phyloP scores from a whole-genome alignment of 306 rosid species.

The Dryas alaskensis region DNA sequence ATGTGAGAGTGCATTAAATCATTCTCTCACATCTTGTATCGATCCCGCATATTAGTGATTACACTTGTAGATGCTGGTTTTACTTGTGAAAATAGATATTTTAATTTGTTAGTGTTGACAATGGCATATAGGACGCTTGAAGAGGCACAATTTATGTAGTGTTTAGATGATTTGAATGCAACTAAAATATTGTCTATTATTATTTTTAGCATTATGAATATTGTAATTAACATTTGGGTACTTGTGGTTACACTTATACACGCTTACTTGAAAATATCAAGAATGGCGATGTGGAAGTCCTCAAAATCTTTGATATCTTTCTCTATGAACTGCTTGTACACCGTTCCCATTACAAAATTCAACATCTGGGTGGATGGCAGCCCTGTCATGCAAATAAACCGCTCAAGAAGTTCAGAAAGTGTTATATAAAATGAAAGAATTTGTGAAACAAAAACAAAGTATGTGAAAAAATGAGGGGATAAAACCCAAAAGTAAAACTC shows the following conservation, averaged over 20 bases:
- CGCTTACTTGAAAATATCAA: constrained; percentile 57
- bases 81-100: background rate
- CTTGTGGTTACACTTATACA: background rate
- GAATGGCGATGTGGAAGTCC: constrained; percentile 47
- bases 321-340: constrained; percentile 36
- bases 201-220: too few species aligned
- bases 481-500: background rate
- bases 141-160: too few species aligned
- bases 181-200: too few species aligned
- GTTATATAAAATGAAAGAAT: background rate
- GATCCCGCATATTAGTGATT: too few species aligned
- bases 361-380: constrained; percentile 27
- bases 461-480: background rate
- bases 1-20: too few species aligned
- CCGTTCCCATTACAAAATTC: constrained; percentile 20
- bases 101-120: too few species aligned
- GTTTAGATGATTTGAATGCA: too few species aligned
- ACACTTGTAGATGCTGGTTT: background rate
- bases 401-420: background rate
- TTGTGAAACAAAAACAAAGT: background rate
- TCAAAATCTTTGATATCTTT: constrained; percentile 18
- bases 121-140: too few species aligned
- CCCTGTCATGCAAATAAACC: constrained; percentile 35
- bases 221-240: background rate
- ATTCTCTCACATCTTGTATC: too few species aligned